Conservation (phyloP, 352 stramenopile genomes). For the Phytophthora syringae region DNA sequence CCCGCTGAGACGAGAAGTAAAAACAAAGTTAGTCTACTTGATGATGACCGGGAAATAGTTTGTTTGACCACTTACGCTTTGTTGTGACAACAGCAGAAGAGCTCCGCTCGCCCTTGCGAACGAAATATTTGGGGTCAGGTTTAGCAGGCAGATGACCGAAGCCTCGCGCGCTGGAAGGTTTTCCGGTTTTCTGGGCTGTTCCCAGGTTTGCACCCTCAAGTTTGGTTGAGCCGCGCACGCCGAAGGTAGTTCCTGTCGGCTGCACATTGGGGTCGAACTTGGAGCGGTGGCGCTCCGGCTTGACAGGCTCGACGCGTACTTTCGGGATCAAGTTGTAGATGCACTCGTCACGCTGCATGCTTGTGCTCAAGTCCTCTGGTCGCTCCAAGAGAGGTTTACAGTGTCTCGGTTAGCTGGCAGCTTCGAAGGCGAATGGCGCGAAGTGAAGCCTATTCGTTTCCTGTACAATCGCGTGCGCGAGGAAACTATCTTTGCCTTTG, state of each 20-base stretch:
- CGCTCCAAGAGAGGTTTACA: not conserved
- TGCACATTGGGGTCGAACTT: conserved; percentile 88
- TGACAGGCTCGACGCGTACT: conserved; percentile 61
- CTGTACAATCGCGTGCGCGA: conserved; percentile 19
- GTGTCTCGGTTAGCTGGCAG: conserved; percentile 5
- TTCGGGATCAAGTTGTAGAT: conserved; percentile 94
- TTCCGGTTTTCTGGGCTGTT: conserved; percentile 44
- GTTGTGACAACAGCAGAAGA: conserved; percentile 49
- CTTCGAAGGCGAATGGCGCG: conserved; percentile 20
- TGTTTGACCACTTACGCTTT: conserved; percentile 41
- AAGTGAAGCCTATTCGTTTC: conserved; percentile 14
- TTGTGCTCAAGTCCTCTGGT: conserved; percentile 6
- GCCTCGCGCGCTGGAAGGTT: conserved; percentile 60
- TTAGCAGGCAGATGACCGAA: conserved; percentile 68
- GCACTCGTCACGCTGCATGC: conserved; percentile 85
- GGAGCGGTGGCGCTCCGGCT: conserved; percentile 88
- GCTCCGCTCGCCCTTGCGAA: conserved; percentile 72
- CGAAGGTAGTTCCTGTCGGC: conserved; percentile 91
- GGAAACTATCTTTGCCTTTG: conserved; percentile 25
- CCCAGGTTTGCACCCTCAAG: conserved; percentile 76
- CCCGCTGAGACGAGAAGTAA: conserved; percentile 42
- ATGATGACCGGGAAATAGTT: not conserved
- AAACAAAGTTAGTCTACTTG: not conserved
- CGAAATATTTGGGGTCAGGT: conserved; percentile 75
- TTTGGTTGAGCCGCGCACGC: conserved; percentile 70